These are phyloP conservation scores for Aspergillus saccharolyticus DNA, from an alignment of 495 filamentous ascomycete species.

Conservation along the genomic window DNA sequence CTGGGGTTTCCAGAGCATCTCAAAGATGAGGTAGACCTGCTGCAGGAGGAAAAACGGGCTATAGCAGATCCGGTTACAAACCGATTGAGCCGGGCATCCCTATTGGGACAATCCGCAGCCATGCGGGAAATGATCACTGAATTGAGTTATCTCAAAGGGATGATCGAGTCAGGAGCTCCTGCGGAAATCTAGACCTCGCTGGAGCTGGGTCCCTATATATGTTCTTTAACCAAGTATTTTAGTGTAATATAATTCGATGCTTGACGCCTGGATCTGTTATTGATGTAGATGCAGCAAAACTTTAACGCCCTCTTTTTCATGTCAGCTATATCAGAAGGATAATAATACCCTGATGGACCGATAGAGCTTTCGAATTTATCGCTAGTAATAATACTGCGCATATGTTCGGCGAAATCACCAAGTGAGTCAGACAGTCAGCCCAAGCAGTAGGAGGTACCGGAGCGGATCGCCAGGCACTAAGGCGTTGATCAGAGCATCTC, in stretches of 20 bases:
- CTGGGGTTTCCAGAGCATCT: slow-evolving; percentile 23
- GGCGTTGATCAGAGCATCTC: not conserved
- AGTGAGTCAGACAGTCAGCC: too few species aligned
- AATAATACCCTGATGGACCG: too few species aligned
- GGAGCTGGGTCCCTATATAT: not conserved
- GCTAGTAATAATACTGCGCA: not conserved
- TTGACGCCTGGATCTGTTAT: not conserved
- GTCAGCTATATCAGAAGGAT: too few species aligned
- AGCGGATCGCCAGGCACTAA: not conserved
- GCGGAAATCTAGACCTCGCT: slow-evolving; percentile 12
- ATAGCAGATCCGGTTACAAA: slow-evolving; percentile 9
- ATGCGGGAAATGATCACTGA: slow-evolving; percentile 51
- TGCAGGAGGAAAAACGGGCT: slow-evolving; percentile 8
- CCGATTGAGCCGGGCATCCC: slow-evolving; percentile 21
- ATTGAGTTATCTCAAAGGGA: slow-evolving; percentile 47
- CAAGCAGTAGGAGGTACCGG: too few species aligned
- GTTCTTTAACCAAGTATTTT: not conserved
- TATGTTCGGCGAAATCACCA: not conserved
- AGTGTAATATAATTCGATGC: not conserved
- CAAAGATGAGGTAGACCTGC: slow-evolving; percentile 9
- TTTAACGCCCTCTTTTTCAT: too few species aligned
- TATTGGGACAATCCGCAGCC: slow-evolving; percentile 29
- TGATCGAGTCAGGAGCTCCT: slow-evolving; percentile 36
- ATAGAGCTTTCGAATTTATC: too few species aligned
- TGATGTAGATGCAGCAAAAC: not conserved